phyloP scores from a whole-genome alignment of 345 rosid genomes.

The Eucalyptus cladocalyx region DNA sequence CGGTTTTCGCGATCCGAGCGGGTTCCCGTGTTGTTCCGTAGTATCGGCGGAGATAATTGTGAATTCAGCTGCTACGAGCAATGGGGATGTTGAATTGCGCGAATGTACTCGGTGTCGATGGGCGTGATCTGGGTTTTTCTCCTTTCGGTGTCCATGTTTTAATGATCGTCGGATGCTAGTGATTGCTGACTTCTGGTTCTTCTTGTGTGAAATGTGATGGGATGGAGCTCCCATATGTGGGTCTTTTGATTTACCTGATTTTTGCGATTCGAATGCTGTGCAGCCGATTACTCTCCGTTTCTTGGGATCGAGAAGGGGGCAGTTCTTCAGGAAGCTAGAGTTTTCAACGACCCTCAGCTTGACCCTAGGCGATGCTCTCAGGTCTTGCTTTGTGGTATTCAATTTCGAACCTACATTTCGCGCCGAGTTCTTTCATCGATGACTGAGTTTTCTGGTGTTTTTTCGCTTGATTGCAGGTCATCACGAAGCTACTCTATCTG shows the following conservation, averaged over 20 bases:
- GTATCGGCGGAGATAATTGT: background rate
- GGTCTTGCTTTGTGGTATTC: conserved; percentile 21
- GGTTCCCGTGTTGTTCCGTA: background rate
- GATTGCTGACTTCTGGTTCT: background rate
- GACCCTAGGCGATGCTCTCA: conserved; percentile 97
- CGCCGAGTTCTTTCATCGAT: background rate
- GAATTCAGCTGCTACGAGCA: background rate
- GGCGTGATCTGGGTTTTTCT: background rate
- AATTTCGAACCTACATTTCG: background rate
- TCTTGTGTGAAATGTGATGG: background rate
- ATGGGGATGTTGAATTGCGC: background rate
- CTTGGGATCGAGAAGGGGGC: conserved; percentile 97
- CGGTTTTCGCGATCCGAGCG: background rate
- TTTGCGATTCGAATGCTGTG: background rate
- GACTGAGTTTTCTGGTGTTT: background rate
- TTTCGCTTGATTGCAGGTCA: conserved; percentile 41
- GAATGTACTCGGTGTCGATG: background rate
- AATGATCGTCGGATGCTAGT: background rate
- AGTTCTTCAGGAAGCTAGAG: conserved; percentile 96
- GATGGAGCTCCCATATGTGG: background rate
- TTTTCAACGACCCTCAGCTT: conserved; percentile 95
- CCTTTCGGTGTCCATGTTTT: background rate
- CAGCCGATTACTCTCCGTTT: conserved; percentile 93
- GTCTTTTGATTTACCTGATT: background rate
- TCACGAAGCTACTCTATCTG: conserved; percentile 88